A percentile compares a stretch with the other conserved stretches of the same genome.
Conservation (phyloP, 73 alveolate species). For the Diophrys sp. region DNA sequence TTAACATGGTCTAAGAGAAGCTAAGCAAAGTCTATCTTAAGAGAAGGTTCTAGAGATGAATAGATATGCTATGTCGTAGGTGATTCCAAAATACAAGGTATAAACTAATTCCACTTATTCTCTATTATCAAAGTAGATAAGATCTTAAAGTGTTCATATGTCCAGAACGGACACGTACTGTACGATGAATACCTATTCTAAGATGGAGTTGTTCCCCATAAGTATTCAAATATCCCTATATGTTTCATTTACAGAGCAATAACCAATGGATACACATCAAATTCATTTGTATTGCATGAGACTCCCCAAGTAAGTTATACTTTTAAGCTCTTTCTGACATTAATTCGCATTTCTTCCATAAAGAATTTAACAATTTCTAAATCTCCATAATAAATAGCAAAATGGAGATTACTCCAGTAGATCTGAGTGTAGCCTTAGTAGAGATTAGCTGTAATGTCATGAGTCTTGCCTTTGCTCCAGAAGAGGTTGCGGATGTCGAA, state of each 20-base stretch:
- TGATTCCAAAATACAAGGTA: not conserved
- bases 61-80: not conserved
- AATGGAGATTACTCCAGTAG: not conserved
- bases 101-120: no score
- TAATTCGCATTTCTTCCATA: not conserved
- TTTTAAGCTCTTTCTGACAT: not conserved
- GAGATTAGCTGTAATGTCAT: not conserved
- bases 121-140: no score
- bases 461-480: not conserved
- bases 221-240: not conserved
- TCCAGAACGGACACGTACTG: not conserved
- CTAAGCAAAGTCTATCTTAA: not conserved
- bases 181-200: no score
- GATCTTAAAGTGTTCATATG: not conserved
- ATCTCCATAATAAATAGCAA: not conserved
- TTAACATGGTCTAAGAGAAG: not conserved
- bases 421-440: no score
- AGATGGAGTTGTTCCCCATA: no score
- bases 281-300: not conserved
- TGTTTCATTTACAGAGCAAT: not conserved
- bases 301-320: not conserved
- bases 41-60: not conserved
- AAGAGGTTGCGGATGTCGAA: not conserved
- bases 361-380: not conserved
- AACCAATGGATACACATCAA: not conserved